Evolutionary conservation across 352 stramenopile genomes (phyloP).

Genomic region (Globisporangium canariense): DNA sequence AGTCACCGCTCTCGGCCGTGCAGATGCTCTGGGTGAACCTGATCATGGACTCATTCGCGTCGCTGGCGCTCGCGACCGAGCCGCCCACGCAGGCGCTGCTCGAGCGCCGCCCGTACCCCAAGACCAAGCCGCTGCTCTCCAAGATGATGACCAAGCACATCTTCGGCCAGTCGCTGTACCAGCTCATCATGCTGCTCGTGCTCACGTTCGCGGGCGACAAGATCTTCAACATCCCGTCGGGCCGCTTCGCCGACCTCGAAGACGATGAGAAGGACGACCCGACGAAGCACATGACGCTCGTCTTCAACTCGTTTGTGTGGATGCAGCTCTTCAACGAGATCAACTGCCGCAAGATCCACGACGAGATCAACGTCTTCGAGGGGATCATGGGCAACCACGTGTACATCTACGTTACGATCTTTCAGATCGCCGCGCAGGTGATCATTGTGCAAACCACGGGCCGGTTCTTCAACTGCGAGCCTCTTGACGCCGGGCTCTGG

Average conservation of each 20-base stretch:
- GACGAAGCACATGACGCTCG: slow-evolving; percentile 92
- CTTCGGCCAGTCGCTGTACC: slow-evolving; percentile 88
- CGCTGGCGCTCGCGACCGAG: slow-evolving; percentile 94
- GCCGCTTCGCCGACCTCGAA: slow-evolving; percentile 33
- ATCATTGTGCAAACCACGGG: slow-evolving; percentile 95
- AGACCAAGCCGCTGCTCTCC: slow-evolving; percentile 91
- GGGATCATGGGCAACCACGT: slow-evolving; percentile 90
- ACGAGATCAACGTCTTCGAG: slow-evolving; percentile 92
- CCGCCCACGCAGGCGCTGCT: slow-evolving; percentile 88
- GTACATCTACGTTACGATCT: slow-evolving; percentile 89
- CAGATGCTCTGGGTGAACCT: slow-evolving; percentile 99
- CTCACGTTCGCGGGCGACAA: slow-evolving; percentile 80
- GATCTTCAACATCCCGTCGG: slow-evolving; percentile 43
- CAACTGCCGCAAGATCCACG: slow-evolving; percentile 80
- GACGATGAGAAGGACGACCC: slow-evolving; percentile 42
- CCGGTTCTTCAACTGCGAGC: slow-evolving; percentile 58
- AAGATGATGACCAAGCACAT: slow-evolving; percentile 96
- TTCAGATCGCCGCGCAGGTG: slow-evolving; percentile 92
- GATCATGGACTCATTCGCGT: slow-evolving; percentile 98
- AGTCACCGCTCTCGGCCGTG: slow-evolving; percentile 92
- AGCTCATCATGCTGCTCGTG: slow-evolving; percentile 88
- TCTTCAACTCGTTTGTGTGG: slow-evolving; percentile 99
- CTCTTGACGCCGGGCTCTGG: slow-evolving; percentile 46
- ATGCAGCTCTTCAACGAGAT: slow-evolving; percentile 93
- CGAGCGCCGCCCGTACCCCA: slow-evolving; percentile 89